phyloP scores from a whole-genome alignment of 2,329 filamentous ascomycete genomes.

The Neonectria coccinea region DNA sequence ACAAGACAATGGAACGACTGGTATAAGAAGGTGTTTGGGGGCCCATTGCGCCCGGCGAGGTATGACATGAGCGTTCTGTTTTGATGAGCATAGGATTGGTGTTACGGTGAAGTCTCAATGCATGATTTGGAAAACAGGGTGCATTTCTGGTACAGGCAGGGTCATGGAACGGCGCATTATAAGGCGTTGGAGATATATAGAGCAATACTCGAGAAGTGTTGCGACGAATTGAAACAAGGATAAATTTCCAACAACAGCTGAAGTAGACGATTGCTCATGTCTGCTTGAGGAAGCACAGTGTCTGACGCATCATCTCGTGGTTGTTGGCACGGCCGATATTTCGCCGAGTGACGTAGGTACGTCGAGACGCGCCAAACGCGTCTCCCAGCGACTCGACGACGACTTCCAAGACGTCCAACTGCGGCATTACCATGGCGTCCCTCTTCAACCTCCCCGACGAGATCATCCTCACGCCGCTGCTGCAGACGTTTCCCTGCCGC shows the following conservation, averaged over 20 bases:
- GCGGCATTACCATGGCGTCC: constrained; percentile 47
- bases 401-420: constrained; percentile 27
- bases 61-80: constrained; percentile 39
- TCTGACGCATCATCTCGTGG: not conserved
- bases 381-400: constrained; percentile 35
- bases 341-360: constrained; percentile 47
- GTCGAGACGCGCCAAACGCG: constrained; percentile 46
- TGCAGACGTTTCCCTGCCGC: constrained; percentile 66
- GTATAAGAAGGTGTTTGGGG: constrained; percentile 44
- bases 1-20: constrained; percentile 51
- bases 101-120: constrained; percentile 26
- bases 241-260: not conserved
- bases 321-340: constrained; percentile 33
- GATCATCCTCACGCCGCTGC: constrained; percentile 58
- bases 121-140: constrained; percentile 9
- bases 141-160: constrained; percentile 24
- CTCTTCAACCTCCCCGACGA: constrained; percentile 67
- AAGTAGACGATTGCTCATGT: not conserved
- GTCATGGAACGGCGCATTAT: constrained; percentile 25
- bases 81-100: constrained; percentile 43
- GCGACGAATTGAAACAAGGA: constrained; percentile 1
- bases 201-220: not conserved
- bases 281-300: not conserved
- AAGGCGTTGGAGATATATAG: constrained; percentile 6
- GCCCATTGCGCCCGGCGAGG: not conserved